phyloP scores from a whole-genome alignment of 163 green algal species.

The Smithsoniella earleae region DNA sequence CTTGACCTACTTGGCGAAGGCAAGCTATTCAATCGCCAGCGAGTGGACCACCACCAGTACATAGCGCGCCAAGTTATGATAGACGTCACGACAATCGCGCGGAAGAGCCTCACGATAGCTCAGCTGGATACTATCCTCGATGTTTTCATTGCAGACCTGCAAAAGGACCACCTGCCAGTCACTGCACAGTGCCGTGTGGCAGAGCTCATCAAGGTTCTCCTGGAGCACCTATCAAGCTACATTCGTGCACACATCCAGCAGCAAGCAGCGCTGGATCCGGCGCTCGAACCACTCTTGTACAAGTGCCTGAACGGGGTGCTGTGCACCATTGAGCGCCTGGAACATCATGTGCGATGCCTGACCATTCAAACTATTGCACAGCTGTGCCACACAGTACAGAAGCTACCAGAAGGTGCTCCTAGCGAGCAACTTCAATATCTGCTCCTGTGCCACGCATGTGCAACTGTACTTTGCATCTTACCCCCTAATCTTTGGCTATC shows the following conservation, averaged over 20 bases:
- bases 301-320: slow-evolving; percentile 6
- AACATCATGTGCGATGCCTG: neutral
- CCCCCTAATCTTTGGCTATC: too few species aligned
- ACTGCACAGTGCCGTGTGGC: neutral
- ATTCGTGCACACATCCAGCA: neutral
- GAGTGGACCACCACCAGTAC: neutral
- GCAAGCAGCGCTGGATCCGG: neutral
- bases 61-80: slow-evolving; percentile 3
- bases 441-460: too few species aligned
- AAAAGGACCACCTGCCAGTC: neutral
- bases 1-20: neutral
- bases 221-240: neutral
- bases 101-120: neutral
- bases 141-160: neutral
- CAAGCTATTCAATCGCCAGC: neutral
- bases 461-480: too few species aligned
- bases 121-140: slow-evolving; percentile 23
- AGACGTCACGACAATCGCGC: neutral
- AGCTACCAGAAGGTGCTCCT: neutral
- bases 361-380: neutral
- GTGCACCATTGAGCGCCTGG: neutral
- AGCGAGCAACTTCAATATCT: too few species aligned
- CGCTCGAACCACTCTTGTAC: neutral
- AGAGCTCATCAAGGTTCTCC: neutral
- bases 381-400: neutral